Conservation (phyloP, 257 asterid genomes). For the Solanum virginianum region DNA sequence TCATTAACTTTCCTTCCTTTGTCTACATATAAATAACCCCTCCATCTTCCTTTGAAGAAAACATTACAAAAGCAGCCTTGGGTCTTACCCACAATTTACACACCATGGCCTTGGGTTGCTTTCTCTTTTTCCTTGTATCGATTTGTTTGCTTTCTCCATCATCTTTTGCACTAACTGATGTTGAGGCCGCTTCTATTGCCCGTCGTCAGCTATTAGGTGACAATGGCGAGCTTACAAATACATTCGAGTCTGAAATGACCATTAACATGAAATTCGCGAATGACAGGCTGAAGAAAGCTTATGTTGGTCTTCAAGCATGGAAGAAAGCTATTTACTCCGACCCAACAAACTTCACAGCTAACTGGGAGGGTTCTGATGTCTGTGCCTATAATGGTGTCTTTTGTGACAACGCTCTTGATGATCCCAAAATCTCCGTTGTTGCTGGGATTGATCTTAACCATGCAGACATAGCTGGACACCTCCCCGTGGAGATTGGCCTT, state of each 20-base stretch:
- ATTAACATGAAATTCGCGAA: conserved; percentile 10
- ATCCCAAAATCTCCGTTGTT: conserved; percentile 40
- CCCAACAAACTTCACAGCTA: conserved; percentile 45
- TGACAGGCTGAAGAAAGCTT: conserved; percentile 41
- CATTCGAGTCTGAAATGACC: not conserved
- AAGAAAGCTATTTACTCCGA: conserved; percentile 67
- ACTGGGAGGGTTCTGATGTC: conserved; percentile 67
- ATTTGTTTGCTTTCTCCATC: conserved; percentile 7
- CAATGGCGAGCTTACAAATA: not conserved
- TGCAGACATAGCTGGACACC: conserved; percentile 80
- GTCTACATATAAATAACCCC: conserved; percentile 19
- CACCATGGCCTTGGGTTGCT: conserved; percentile 44
- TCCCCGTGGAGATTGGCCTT: conserved; percentile 64
- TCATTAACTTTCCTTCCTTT: conserved; percentile 17
- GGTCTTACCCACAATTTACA: conserved; percentile 33
- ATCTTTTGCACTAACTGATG: conserved; percentile 9
- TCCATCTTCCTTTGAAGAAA: not conserved
- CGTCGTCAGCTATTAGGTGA: conserved; percentile 5
- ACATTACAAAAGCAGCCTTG: conserved; percentile 40
- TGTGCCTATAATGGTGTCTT: conserved; percentile 61
- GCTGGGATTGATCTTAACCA: conserved; percentile 81
- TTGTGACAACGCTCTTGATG: conserved; percentile 53
- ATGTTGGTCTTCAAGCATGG: conserved; percentile 68
- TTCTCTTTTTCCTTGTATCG: conserved; percentile 12
- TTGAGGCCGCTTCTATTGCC: not conserved